phyloP scores from a whole-genome alignment of 352 stramenopile genomes.

The Salisapilia sapeloensis region DNA sequence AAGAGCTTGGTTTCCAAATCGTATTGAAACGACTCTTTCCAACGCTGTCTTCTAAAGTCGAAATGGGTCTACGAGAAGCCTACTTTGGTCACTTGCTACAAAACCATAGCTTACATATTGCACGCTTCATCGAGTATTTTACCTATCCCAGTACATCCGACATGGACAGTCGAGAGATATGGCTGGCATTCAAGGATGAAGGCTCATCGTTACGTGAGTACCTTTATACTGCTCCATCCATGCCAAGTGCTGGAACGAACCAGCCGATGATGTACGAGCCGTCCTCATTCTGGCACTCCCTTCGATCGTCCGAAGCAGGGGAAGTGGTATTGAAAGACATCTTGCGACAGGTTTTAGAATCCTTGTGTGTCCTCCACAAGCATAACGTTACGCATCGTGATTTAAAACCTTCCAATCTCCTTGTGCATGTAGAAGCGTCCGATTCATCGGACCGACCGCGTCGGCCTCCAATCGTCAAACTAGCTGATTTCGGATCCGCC shows the following conservation, averaged over 20 bases:
- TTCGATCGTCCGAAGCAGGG: conserved; percentile 27
- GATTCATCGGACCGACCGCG: conserved; percentile 6
- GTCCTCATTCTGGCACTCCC: conserved; percentile 63
- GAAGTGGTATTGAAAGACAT: conserved; percentile 81
- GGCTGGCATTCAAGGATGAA: conserved; percentile 84
- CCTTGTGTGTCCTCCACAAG: conserved; percentile 77
- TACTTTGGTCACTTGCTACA: conserved; percentile 50
- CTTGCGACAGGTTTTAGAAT: conserved; percentile 87
- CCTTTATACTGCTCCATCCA: too few relatives aligned
- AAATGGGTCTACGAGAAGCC: conserved; percentile 69
- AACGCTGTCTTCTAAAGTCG: conserved; percentile 23
- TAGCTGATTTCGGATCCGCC: conserved; percentile 81
- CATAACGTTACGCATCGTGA: conserved; percentile 85
- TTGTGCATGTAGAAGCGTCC: conserved; percentile 11
- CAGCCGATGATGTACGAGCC: conserved; percentile 40
- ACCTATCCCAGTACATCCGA: conserved; percentile 10
- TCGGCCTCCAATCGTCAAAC: conserved; percentile 31
- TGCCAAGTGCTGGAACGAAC: too few relatives aligned
- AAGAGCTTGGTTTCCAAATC: conserved; percentile 4
- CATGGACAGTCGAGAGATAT: conserved; percentile 28
- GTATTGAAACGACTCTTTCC: conserved; percentile 80
- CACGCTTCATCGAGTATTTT: conserved; percentile 84
- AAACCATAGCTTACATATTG: conserved; percentile 37
- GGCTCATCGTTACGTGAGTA: conserved; percentile 76
- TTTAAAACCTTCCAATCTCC: conserved; percentile 69